A percentile compares a stretch with the other conserved stretches of the same genome.
Evolutionary conservation across 768 basidiomycete genomes (phyloP).

Genomic region (Mycena rosella): DNA sequence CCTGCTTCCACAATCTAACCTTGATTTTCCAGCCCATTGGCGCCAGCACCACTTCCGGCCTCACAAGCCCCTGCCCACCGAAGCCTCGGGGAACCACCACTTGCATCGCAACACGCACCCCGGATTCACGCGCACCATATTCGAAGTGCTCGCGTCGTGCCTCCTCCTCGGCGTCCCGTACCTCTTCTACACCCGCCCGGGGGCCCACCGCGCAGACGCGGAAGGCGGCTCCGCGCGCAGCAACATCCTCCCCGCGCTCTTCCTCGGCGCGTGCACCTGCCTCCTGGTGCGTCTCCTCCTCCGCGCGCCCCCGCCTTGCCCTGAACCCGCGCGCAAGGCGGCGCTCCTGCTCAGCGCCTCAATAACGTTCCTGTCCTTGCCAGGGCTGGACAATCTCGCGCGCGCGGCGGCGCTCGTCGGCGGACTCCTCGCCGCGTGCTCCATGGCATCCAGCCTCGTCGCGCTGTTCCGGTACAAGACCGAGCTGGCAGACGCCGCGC

Average conservation of each 20-base stretch:
- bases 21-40: constrained; percentile 65
- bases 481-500: constrained; percentile 66
- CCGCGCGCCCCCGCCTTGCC: constrained; percentile 22
- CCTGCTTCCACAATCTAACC: neutral
- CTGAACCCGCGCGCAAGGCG: constrained; percentile 61
- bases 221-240: constrained; percentile 67
- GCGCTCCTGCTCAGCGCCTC: constrained; percentile 86
- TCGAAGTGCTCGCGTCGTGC: constrained; percentile 71
- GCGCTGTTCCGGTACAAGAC: constrained; percentile 79
- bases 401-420: constrained; percentile 77
- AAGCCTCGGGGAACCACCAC: constrained; percentile 50
- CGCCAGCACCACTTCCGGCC: constrained; percentile 79
- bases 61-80: constrained; percentile 72
- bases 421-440: constrained; percentile 75
- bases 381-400: constrained; percentile 74
- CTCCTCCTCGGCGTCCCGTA: constrained; percentile 86
- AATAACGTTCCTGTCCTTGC: constrained; percentile 84
- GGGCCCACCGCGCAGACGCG: constrained; percentile 65
- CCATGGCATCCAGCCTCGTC: constrained; percentile 76
- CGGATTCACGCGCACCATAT: constrained; percentile 60
- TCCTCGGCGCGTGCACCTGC: constrained; percentile 75
- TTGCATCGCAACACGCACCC: constrained; percentile 47
- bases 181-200: constrained; percentile 71
- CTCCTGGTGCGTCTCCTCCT: constrained; percentile 63
- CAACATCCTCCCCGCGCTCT: constrained; percentile 65